These are phyloP conservation scores for Globisporangium takayamanum DNA, from an alignment of 352 stramenopile genomes.

Conservation along the genomic window DNA sequence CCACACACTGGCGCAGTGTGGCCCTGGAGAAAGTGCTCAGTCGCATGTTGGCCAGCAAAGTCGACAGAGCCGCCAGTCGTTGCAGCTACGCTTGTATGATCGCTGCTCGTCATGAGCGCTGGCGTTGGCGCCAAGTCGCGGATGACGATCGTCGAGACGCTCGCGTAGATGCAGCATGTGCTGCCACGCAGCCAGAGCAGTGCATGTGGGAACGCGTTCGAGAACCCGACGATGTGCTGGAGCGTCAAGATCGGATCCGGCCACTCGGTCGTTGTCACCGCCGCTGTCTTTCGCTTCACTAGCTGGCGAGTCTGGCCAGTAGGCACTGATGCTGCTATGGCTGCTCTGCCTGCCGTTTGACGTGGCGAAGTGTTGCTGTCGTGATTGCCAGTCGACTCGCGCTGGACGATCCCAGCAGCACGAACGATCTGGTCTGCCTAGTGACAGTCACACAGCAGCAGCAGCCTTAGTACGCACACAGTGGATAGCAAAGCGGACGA, in stretches of 20 bases:
- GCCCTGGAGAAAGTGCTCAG: slow-evolving; percentile 34
- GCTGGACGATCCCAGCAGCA: slow-evolving; percentile 24
- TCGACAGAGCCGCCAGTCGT: slow-evolving; percentile 4
- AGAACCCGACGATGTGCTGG: slow-evolving; percentile 55
- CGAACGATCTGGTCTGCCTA: slow-evolving; percentile 46
- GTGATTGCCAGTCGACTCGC: not conserved
- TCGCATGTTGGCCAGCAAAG: not conserved
- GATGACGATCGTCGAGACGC: slow-evolving; percentile 57
- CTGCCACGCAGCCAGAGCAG: slow-evolving; percentile 45
- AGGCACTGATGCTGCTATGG: not conserved
- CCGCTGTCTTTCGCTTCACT: slow-evolving; percentile 12
- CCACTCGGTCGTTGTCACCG: slow-evolving; percentile 40
- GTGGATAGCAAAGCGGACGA: not conserved
- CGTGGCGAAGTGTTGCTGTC: not conserved
- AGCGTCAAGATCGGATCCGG: slow-evolving; percentile 61
- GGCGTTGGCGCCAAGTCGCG: slow-evolving; percentile 23
- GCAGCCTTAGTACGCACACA: not conserved
- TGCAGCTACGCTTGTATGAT: not conserved
- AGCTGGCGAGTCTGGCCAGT: not conserved
- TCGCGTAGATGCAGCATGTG: slow-evolving; percentile 51
- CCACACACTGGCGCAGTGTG: slow-evolving; percentile 26
- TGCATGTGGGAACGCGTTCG: slow-evolving; percentile 31
- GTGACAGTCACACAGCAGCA: not conserved
- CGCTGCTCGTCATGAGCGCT: not conserved
- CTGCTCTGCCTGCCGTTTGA: not conserved